Evolutionary conservation across 2,329 filamentous ascomycete genomes (phyloP).

Genomic region (Scopulariopsis brevicaulis): DNA sequence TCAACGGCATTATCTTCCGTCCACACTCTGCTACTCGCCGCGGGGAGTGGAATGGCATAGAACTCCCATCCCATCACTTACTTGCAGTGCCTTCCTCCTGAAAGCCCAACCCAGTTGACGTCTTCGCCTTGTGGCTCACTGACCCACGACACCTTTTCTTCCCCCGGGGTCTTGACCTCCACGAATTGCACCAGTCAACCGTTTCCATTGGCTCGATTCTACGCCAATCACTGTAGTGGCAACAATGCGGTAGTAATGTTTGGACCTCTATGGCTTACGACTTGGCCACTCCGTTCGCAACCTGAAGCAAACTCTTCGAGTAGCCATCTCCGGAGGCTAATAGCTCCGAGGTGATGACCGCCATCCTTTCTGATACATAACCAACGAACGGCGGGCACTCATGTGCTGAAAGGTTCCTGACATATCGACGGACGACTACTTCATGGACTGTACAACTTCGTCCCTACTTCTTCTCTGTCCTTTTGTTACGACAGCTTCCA

Average conservation of each 20-base stretch:
- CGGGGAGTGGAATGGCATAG: not conserved
- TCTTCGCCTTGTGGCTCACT: not conserved
- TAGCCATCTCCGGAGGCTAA: not conserved
- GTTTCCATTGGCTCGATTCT: not conserved
- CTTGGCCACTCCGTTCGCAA: not conserved
- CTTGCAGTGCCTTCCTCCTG: not conserved
- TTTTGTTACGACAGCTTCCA: too few species aligned
- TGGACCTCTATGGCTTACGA: not conserved
- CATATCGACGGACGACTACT: not conserved
- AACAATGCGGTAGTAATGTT: not conserved
- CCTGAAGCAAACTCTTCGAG: not conserved
- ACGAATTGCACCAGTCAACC: not conserved
- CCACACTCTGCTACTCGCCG: not conserved
- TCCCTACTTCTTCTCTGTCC: too few species aligned
- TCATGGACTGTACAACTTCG: not conserved
- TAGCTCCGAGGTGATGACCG: not conserved
- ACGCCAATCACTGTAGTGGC: not conserved
- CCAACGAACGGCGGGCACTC: not conserved
- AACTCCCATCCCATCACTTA: not conserved
- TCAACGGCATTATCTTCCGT: not conserved
- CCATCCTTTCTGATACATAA: not conserved
- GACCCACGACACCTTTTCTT: not conserved
- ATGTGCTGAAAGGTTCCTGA: not conserved
- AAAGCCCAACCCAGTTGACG: not conserved
- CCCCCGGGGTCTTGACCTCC: not conserved